These are phyloP conservation scores for Seminavis robusta DNA, from an alignment of 108 stramenopile species.

Conservation along the genomic window DNA sequence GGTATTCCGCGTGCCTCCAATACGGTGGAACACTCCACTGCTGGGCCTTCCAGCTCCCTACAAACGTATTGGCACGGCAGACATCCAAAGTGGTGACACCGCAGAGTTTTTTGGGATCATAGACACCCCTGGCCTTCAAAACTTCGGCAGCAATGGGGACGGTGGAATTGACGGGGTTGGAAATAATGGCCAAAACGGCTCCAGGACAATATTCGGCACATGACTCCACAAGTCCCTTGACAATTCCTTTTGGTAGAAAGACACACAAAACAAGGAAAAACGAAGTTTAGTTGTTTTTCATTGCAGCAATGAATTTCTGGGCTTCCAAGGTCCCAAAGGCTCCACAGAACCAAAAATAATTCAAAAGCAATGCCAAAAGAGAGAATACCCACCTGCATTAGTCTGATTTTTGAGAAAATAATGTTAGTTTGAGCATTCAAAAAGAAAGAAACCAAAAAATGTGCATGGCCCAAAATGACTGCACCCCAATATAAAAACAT, in stretches of 20 bases:
- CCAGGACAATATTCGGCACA: slow-evolving; percentile 94
- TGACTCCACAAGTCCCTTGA: slow-evolving; percentile 92
- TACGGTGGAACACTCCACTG: slow-evolving; percentile 94
- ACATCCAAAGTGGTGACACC: slow-evolving; percentile 99
- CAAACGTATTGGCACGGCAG: slow-evolving; percentile 97
- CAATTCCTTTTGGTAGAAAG: slow-evolving; percentile 56
- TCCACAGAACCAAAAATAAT: too few relatives aligned
- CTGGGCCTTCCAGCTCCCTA: slow-evolving; percentile 83
- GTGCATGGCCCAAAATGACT: too few relatives aligned
- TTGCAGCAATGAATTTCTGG: too few relatives aligned
- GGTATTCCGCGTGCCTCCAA: slow-evolving; percentile 99
- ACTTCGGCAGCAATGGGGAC: slow-evolving; percentile 99
- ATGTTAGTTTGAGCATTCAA: too few relatives aligned
- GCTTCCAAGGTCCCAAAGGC: too few relatives aligned
- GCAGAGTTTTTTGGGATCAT: slow-evolving; percentile 91
- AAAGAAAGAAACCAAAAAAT: too few relatives aligned
- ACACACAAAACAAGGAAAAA: background rate
- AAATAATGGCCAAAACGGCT: slow-evolving; percentile 96
- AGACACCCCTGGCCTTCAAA: slow-evolving; percentile 92
- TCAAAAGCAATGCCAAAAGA: too few relatives aligned
- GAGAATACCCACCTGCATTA: slow-evolving; percentile 21
- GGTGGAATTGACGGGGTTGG: slow-evolving; percentile 99
- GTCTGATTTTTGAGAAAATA: slow-evolving; percentile 3
- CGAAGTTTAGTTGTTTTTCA: too few relatives aligned
- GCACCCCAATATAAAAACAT: too few relatives aligned